Base-by-base conservation (phyloP, 192 early-diverging fungal genomes). In the Entrophospora sp. region DNA sequence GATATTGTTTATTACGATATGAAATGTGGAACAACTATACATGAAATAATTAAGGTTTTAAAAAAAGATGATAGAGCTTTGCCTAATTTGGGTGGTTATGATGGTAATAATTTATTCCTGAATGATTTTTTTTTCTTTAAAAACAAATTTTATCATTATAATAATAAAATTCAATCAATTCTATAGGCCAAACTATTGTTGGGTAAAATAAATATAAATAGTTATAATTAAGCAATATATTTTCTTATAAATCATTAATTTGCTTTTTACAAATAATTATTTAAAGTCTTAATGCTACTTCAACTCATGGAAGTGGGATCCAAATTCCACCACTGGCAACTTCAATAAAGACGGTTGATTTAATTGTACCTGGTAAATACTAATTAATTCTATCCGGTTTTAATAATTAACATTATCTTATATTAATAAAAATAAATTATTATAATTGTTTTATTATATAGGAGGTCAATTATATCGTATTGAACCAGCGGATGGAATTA, bases 401-500 rank as follows among this genome's bases (percentile, higher is more conserved):
- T 46, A 22, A n/a, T n/a, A n/a, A n/a, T 44, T n/a, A 1, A n/a
- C 18, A 14, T 14, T 0, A n/a, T 44, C 0, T 16, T 44, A n/a
- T 25, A 22, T 46, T 46, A n/a, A n/a, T 46, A 22, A n/a, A 46
- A 4, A 6, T 46, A 22, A 3, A 0, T 46, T n/a, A 44, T 3
- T 13, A 14, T 44, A 13, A 22, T n/a, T 46, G 7, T 46, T 46
- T 46, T 3, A 46, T n/a, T n/a, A n/a, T n/a, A 46, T 22, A 46
- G 44, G 55, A 22, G 55, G 32, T 8, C 9, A 57, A 57, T 3
- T 57, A 36, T 57, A 57, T 37, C n/a, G 18, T 24, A 16, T 57
- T 18, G 55, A 57, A 57, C 34, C 34, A 14, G 36, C 55, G 18
- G 36, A 57, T 22, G 55, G 55, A 57, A 57, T 57, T 13, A 57